These are phyloP conservation scores for Metschnikowia baotianmanensis DNA, from an alignment of 805 yeast species.

Conservation along the genomic window DNA sequence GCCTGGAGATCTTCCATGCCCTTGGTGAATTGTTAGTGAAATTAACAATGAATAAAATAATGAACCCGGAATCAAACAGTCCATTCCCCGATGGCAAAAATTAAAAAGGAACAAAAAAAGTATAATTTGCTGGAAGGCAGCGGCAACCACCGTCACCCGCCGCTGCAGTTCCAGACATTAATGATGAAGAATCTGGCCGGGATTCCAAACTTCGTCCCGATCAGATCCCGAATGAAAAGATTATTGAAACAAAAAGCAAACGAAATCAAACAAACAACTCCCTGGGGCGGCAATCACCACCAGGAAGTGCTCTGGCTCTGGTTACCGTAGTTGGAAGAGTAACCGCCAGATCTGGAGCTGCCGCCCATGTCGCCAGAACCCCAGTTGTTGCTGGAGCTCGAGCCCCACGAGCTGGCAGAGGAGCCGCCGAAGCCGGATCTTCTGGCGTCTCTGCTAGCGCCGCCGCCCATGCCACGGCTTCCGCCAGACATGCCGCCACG, in stretches of 20 bases:
- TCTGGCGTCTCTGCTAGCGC: slow-evolving; percentile 49
- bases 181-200: slow-evolving; percentile 2
- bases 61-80: slow-evolving; percentile 16
- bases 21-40: slow-evolving; percentile 14
- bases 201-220: slow-evolving; percentile 3
- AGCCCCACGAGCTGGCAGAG: slow-evolving; percentile 22
- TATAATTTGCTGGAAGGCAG: slow-evolving; percentile 19
- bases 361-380: slow-evolving; percentile 24
- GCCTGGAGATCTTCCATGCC: slow-evolving; percentile 7
- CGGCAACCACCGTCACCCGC: slow-evolving; percentile 17
- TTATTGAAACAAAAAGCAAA: slow-evolving; percentile 19
- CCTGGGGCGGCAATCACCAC: slow-evolving; percentile 32
- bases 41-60: slow-evolving; percentile 12
- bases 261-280: slow-evolving; percentile 10
- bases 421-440: slow-evolving; percentile 39
- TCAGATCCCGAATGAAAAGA: slow-evolving; percentile 14
- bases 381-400: slow-evolving; percentile 19
- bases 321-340: slow-evolving; percentile 34
- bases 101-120: slow-evolving; percentile 19
- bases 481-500: slow-evolving; percentile 54
- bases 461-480: slow-evolving; percentile 24
- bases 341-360: slow-evolving; percentile 27
- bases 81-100: slow-evolving; percentile 19
- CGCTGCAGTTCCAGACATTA: slow-evolving; percentile 16
- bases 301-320: slow-evolving; percentile 36